A percentile compares a stretch with the other conserved stretches of the same genome.
Conservation (phyloP, 164 flowering plant genomes). For the Umbilicus rupestris region DNA sequence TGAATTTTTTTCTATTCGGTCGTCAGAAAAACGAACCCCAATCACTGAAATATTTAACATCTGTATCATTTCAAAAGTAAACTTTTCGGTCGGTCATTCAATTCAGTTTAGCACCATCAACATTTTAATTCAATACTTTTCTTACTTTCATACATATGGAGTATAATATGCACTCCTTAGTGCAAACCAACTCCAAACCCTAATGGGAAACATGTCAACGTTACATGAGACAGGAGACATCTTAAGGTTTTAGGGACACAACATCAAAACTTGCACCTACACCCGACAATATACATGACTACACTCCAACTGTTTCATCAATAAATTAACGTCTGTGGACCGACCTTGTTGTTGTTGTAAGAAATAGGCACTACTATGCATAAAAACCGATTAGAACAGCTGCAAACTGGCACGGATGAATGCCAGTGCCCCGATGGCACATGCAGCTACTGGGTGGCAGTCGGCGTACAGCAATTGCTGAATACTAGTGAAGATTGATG, state of each 20-base stretch:
- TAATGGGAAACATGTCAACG: not conserved
- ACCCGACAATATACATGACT: slow-evolving; percentile 9
- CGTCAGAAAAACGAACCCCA: too few species aligned
- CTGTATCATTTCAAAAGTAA: too few species aligned
- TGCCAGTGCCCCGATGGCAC: slow-evolving; percentile 45
- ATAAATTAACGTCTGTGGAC: slow-evolving; percentile 13
- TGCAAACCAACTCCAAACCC: not conserved
- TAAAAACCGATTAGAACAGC: slow-evolving; percentile 37
- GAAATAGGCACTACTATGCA: slow-evolving; percentile 19
- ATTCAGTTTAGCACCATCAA: too few species aligned
- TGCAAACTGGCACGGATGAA: slow-evolving; percentile 16
- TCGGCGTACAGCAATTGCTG: slow-evolving; percentile 16
- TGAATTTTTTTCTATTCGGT: too few species aligned
- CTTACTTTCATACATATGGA: not conserved
- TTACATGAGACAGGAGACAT: not conserved
- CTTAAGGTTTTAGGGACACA: not conserved
- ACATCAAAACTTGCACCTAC: not conserved
- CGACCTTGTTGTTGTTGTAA: slow-evolving; percentile 14
- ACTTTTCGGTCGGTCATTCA: too few species aligned
- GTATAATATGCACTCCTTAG: not conserved
- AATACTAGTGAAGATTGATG: slow-evolving; percentile 15
- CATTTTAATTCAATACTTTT: too few species aligned
- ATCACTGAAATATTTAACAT: too few species aligned
- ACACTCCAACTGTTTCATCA: slow-evolving; percentile 18
- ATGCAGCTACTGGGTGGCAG: slow-evolving; percentile 20